Evolutionary conservation across 306 rosid genomes (phyloP).

Genomic region (Acacia acuminata): DNA sequence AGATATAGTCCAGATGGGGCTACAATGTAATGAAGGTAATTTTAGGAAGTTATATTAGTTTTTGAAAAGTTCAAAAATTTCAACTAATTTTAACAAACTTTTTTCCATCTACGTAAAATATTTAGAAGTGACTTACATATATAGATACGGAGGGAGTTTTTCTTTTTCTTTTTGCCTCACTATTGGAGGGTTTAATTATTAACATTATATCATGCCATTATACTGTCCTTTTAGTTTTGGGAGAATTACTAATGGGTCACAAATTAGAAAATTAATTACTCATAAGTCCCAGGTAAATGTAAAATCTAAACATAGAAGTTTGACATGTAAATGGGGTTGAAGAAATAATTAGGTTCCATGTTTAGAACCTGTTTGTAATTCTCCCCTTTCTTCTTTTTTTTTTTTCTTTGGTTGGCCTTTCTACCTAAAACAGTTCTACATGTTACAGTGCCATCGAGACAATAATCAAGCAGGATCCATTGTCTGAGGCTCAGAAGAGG

Average conservation of each 20-base stretch:
- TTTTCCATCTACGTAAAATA: neutral
- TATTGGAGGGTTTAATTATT: neutral
- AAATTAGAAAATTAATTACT: neutral
- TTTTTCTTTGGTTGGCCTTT: neutral
- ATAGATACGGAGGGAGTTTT: neutral
- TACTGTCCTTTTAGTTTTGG: neutral
- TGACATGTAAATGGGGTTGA: neutral
- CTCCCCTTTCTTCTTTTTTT: neutral
- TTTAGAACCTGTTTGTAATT: neutral
- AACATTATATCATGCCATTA: constrained; percentile 1
- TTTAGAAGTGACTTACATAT: neutral
- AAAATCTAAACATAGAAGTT: no score
- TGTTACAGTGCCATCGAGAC: constrained; percentile 74
- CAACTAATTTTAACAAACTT: neutral
- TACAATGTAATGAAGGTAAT: no score
- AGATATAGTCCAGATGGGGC: neutral
- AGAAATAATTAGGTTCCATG: neutral
- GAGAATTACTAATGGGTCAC: neutral
- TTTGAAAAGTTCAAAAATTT: no score
- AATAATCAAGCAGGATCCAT: constrained; percentile 57
- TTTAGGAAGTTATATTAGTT: no score
- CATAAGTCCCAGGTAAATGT: neutral
- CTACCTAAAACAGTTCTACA: constrained; percentile 12
- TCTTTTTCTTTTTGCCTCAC: no score
- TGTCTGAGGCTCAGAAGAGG: constrained; percentile 63